Conservation (phyloP, 2,329 filamentous ascomycete genomes). For the Tothia fuscella region DNA sequence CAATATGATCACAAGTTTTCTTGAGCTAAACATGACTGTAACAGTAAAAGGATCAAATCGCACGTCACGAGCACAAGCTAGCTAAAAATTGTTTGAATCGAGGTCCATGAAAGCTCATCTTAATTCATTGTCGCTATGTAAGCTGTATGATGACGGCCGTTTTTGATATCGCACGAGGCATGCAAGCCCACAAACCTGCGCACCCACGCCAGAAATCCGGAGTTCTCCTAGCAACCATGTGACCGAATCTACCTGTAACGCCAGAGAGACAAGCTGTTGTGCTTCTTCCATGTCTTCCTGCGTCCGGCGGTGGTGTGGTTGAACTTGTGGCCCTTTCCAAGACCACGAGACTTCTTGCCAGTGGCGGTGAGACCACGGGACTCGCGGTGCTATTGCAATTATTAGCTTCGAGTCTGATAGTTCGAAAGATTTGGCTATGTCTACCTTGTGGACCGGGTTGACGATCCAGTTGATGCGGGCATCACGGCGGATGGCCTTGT, state of each 20-base stretch:
- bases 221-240: too few relatives aligned
- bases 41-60: too few relatives aligned
- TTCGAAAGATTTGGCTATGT: slow-evolving; percentile 31
- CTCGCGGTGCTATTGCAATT: slow-evolving; percentile 99
- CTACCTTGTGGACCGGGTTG: slow-evolving; percentile 99
- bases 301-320: slow-evolving; percentile 95
- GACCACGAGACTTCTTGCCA: slow-evolving; percentile 98
- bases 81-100: too few relatives aligned
- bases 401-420: not conserved
- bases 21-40: too few relatives aligned
- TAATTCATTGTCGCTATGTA: too few relatives aligned
- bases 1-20: too few relatives aligned
- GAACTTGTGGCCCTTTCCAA: slow-evolving; percentile 98
- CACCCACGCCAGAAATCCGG: too few relatives aligned
- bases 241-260: slow-evolving; percentile 74
- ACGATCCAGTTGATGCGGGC: slow-evolving; percentile 99
- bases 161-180: too few relatives aligned
- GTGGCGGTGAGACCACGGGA: slow-evolving; percentile 91
- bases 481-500: slow-evolving; percentile 99
- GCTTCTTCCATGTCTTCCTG: slow-evolving; percentile 99
- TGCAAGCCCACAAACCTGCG: too few relatives aligned
- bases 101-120: too few relatives aligned
- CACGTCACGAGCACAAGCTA: too few relatives aligned
- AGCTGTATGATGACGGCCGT: too few relatives aligned
- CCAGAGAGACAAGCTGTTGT: slow-evolving; percentile 99